Evolutionary conservation across 306 rosid species (phyloP), one percentile per base, ranked within the genome.

Genomic region (Castanea mollissima): DNA sequence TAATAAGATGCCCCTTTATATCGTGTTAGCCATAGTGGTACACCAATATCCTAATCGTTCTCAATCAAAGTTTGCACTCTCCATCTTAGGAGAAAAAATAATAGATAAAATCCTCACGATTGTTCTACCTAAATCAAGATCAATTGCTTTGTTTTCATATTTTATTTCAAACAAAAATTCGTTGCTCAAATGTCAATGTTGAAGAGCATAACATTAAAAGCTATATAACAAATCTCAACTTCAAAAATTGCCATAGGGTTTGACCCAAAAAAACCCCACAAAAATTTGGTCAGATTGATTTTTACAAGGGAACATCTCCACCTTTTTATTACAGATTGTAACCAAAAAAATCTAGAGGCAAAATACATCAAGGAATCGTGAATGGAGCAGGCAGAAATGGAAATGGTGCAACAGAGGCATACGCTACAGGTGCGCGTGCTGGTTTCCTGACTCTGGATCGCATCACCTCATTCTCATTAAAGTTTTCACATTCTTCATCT

Each of bases 361-460:
- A 0, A 46, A 49, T 3, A 49, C 54, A 2, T 49, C 54, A 49
- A 49, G 54, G 54, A 49, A 12, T 4, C 0, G 54, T 13, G 54
- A 11, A 49, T 3, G 99, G 99, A 78, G 88, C 97, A 18, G 99
- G 98, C 85, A 95, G 86, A 74, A 92, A 95, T 25, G 99, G 99
- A 76, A 95, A 92, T 1, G 97, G 98, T 31, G 99, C 97, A 74
- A 80, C 79, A 6, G 98, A 92, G 74, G 98, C 94, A 81, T 90
- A 90, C 6, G 99, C 91, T 38, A 95, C 96, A 20, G 98, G 98
- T 44, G 97, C 85, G 18, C 87, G 93, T 4, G 75, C 82, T 71
- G 76, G 79, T 38, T 60, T 75, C 60, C 62, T 41, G 41, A 34
- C 34, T 34, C 60, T 60, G 16, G 77, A 51, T 27, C 20, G 79